phyloP scores from a whole-genome alignment of 2,329 filamentous ascomycete genomes.

The Stagonosporopsis cucurbitacearum region DNA sequence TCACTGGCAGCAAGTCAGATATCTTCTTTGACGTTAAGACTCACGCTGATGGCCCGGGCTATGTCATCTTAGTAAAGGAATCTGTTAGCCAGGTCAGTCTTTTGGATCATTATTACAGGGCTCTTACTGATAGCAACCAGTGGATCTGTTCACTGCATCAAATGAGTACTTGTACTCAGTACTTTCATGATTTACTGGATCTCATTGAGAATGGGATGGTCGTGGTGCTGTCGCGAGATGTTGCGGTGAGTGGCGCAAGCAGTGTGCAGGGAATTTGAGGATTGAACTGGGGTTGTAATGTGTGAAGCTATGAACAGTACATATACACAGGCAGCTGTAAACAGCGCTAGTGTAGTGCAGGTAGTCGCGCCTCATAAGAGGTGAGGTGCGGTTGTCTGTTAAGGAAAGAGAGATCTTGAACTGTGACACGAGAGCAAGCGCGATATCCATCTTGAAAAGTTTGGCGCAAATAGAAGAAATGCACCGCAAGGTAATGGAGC shows the following conservation, averaged over 20 bases:
- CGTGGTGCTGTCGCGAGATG: conserved; percentile 1
- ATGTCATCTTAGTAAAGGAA: conserved; percentile 18
- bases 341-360: too few species aligned
- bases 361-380: too few species aligned
- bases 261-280: too few species aligned
- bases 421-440: too few species aligned
- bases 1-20: conserved; percentile 10
- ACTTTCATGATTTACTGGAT: conserved; percentile 24
- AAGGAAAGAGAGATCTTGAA: too few species aligned
- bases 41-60: not conserved
- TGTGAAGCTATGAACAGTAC: too few species aligned
- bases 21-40: conserved; percentile 25
- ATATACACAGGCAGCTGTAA: too few species aligned
- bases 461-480: not conserved
- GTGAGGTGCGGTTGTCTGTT: too few species aligned
- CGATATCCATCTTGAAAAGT: not conserved
- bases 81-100: conserved; percentile 11
- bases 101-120: too few species aligned
- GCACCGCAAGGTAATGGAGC: not conserved
- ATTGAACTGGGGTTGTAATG: too few species aligned
- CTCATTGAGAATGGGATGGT: conserved; percentile 26
- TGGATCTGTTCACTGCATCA: conserved; percentile 17
- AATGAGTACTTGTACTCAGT: conserved; percentile 16
- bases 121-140: not conserved
- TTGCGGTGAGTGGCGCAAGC: too few species aligned